Conservation (phyloP, 345 rosid genomes). For the Hevea brasiliensis region DNA sequence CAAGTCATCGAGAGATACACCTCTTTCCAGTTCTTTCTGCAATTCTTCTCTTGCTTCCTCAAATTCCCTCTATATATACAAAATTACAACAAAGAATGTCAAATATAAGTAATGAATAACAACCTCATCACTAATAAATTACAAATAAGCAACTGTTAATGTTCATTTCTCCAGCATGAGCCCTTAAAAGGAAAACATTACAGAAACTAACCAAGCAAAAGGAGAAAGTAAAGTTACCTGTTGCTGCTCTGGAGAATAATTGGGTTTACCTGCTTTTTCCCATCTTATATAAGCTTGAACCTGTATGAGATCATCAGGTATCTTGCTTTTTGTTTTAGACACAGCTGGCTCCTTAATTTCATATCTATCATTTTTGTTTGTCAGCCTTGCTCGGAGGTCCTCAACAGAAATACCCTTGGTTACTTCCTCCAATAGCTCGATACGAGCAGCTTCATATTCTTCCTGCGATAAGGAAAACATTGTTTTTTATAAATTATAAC, state of each 20-base stretch:
- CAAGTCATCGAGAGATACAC: constrained; percentile 54
- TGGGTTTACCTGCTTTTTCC: constrained; percentile 81
- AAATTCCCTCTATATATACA: constrained; percentile 50
- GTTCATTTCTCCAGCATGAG: not conserved
- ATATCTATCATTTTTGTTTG: constrained; percentile 47
- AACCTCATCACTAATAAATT: constrained; percentile 11
- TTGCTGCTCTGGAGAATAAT: constrained; percentile 54
- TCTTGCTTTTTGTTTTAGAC: constrained; percentile 33
- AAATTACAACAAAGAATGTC: constrained; percentile 14
- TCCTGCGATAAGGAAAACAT: constrained; percentile 41
- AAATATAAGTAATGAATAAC: constrained; percentile 1
- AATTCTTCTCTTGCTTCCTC: constrained; percentile 69
- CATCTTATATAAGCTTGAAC: constrained; percentile 66
- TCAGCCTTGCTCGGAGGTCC: constrained; percentile 65
- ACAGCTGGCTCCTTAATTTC: constrained; percentile 44
- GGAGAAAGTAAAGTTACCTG: constrained; percentile 38
- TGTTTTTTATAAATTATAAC: not conserved
- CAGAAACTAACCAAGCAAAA: constrained; percentile 12
- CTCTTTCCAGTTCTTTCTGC: constrained; percentile 58
- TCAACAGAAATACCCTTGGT: constrained; percentile 72
- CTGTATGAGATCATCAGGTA: constrained; percentile 64
- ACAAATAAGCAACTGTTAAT: not conserved
- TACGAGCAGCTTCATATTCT: constrained; percentile 95
- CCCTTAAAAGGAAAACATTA: not conserved
- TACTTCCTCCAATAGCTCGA: constrained; percentile 78